Base-by-base conservation (phyloP, 441 rosid genomes). In the Croton laevigatus region DNA sequence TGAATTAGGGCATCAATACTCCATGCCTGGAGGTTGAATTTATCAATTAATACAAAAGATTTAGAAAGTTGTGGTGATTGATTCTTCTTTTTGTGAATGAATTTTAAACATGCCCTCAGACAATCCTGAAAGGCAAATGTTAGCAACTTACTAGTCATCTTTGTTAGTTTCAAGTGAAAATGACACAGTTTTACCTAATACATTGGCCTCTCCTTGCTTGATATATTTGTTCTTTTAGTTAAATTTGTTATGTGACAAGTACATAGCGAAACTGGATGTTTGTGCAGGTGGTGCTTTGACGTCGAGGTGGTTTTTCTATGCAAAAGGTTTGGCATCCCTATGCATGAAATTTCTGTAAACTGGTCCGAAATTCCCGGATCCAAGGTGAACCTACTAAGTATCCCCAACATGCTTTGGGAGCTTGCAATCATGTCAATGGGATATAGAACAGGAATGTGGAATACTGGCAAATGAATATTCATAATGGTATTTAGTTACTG, bases 331-430 rank as follows among this genome's bases (percentile, higher is more conserved):
- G 65, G 71, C 32, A 88, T 92, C 64, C 93, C 91, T 13, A 83
- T 87, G 82, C 61, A 67, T 12, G 99, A 94, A 89, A 88, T 92
- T 74, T 92, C 97, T 3, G 96, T 92, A 36, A 92, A 84, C 61
- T 89, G 98, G 99, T 83, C 92, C 19, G 96, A 92, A 79, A 92
- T 92, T 60, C 98, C 98, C 3, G 99, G 99, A 65, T 95, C 98
- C 19, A 95, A 95, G 86, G 87, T 95, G 80, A 95, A 86, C 80
- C 78, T 81, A 42, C 74, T 87, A 61, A 92, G 99, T 93, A 91
- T 95, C 63, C 96, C 88, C 6, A 90, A 86, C 87, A 89, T 91
- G 96, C 89, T 92, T n/a, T 95, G 94, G 93, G 97, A 92, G 84
- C 89, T 95, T 44, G 89, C 84, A 5, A 89, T 95, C 54, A 89